These are phyloP conservation scores for Pilobolus umbonatus DNA, from an alignment of 192 early-diverging fungal species.

Conservation along the genomic window DNA sequence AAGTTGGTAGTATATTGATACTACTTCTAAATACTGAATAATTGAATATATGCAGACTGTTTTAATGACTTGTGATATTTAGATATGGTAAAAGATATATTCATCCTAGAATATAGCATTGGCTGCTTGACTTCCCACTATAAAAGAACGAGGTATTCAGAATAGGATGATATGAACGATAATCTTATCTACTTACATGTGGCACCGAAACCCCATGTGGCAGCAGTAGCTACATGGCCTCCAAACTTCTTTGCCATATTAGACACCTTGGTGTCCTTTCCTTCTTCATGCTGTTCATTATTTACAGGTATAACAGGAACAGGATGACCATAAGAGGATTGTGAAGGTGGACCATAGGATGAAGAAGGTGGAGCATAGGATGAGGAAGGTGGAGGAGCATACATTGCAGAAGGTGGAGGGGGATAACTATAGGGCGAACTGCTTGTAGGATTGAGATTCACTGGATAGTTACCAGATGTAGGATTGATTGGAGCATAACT, in stretches of 20 bases:
- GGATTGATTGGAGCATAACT: neutral
- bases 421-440: neutral
- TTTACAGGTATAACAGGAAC: conserved; percentile 6
- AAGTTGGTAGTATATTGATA: too few species aligned
- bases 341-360: conserved; percentile 8
- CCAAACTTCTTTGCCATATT: conserved; percentile 26
- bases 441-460: neutral
- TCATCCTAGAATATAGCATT: neutral
- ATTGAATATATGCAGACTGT: too few species aligned
- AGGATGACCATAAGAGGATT: conserved; percentile 6
- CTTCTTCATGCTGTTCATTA: conserved; percentile 1
- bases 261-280: conserved; percentile 1
- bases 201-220: conserved; percentile 31
- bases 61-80: too few species aligned
- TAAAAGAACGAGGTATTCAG: neutral
- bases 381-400: conserved; percentile 2
- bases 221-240: conserved; percentile 24
- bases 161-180: neutral
- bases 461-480: neutral
- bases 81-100: too few species aligned
- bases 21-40: too few species aligned
- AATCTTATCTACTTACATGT: conserved; percentile 21
- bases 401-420: neutral
- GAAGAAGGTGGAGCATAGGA: neutral
- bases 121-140: neutral